A percentile compares a stretch with the other conserved stretches of the same genome.
These are phyloP conservation scores for Cyclocybe aegerita DNA, from an alignment of 768 basidiomycete species.

Conservation along the genomic window DNA sequence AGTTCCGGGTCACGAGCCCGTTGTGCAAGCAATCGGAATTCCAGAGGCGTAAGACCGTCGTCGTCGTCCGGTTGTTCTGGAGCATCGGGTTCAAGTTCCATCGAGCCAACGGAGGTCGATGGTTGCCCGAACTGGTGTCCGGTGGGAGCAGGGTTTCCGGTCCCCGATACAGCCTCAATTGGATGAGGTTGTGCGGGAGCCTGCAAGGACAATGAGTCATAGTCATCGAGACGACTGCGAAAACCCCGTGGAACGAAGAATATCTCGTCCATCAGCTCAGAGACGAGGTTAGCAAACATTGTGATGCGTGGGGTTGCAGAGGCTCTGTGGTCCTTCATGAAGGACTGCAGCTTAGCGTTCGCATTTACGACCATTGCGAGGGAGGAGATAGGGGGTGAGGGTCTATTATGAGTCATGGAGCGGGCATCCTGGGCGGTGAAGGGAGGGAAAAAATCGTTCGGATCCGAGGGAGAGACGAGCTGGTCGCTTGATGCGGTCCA, in stretches of 20 bases:
- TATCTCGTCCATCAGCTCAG: constrained; percentile 9
- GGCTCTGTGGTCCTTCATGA: constrained; percentile 5
- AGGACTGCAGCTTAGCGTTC: constrained; percentile 1
- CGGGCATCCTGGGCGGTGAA: constrained; percentile 5
- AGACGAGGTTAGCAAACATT: constrained; percentile 8
- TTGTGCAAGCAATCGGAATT: background rate
- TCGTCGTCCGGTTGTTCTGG: background rate
- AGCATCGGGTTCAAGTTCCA: background rate
- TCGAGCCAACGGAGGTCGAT: background rate
- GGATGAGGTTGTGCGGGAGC: background rate
- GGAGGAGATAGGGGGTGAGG: constrained; percentile 6
- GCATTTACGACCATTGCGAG: constrained; percentile 12
- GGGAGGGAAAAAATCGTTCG: constrained; percentile 1
- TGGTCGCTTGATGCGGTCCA: constrained; percentile 9
- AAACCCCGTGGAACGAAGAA: constrained; percentile 9
- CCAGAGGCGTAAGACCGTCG: background rate
- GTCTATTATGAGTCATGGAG: background rate
- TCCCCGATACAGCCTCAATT: background rate
- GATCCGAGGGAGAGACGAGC: constrained; percentile 3
- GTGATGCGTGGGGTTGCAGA: constrained; percentile 3
- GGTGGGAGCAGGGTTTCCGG: background rate
- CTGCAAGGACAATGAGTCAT: background rate
- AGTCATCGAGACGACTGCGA: background rate
- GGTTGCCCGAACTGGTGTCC: background rate
- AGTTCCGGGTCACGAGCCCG: background rate